Evolutionary conservation across 352 stramenopile genomes (phyloP), one percentile per base, ranked within the genome.

Genomic region (Globisporangium canariense): DNA sequence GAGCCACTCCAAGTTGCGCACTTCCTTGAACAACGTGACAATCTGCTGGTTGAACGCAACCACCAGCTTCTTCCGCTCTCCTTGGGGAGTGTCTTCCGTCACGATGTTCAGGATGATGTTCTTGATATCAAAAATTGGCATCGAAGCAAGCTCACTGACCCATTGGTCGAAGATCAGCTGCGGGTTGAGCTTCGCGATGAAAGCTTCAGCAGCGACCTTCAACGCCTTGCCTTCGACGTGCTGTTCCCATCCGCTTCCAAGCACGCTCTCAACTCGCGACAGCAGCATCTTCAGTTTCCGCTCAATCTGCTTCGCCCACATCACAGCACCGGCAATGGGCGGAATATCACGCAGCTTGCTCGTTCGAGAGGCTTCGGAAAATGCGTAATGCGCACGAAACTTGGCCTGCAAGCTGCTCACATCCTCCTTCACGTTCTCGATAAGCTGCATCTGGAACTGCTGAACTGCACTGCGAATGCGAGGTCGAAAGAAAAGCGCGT

Each of bases 221-320:
- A 99, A 83, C 22, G 97, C 88, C 43, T 97, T 96, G 25, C 98
- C 98, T 78, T 99, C 97, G 4, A 96, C 79, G 62, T 98, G 93
- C 46, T 99, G 96, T 55, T 99, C 97, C 98, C 97, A 99, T 36
- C 97, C 97, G 22, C 75, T 69, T 50, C 94, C 98, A 4, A 99
- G 87, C 18, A 99, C 97, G 70, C 98, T 96, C 65, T 98, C 90
- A 66, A 99, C 97, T 43, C 97, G 85, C n/a, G 92, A 86, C 55
- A 99, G 89, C 5, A 99, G 80, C 62, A 96, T 89, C 75, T 98
- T 91, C 14, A 99, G 76, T 74, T 99, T 98, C n/a, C 96, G 86
- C 74, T 99, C 97, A 78, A 99, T 99, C 78, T 99, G 98, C 69
- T 98, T 98, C 16, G 97, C 97, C 98, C 98, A 99, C 70, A 99